A percentile compares a stretch with the other conserved stretches of the same genome.
phyloP scores from a whole-genome alignment of 2,329 filamentous ascomycete species.

The Fusarium decemcellulare region DNA sequence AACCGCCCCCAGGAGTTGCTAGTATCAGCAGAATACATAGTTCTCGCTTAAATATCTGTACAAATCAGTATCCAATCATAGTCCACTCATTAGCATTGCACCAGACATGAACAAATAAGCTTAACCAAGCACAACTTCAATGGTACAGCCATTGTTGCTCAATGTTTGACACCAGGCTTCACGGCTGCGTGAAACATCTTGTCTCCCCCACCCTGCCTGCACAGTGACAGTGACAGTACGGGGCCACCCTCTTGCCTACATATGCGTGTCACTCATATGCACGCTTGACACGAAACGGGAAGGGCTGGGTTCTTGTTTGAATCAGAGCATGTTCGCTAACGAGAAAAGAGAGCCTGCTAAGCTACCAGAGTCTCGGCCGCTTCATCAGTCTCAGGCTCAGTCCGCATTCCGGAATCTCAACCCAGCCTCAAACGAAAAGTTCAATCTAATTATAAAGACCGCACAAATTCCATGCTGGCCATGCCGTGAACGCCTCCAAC shows the following conservation, averaged over 20 bases:
- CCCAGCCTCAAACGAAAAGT: not conserved
- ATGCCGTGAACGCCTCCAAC: not conserved
- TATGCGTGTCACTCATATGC: slow-evolving; percentile 27
- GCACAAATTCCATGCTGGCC: not conserved
- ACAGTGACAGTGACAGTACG: not conserved
- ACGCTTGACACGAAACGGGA: slow-evolving; percentile 4
- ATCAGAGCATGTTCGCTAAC: slow-evolving; percentile 21
- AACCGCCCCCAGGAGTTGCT: not conserved
- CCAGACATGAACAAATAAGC: too few species aligned
- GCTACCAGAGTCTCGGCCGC: not conserved
- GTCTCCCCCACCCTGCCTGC: not conserved
- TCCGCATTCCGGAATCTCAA: not conserved
- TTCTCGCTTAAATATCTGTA: too few species aligned
- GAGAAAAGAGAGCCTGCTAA: slow-evolving; percentile 2
- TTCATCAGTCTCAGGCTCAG: slow-evolving; percentile 1
- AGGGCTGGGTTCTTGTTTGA: not conserved
- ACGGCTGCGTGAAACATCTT: not conserved
- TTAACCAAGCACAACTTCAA: too few species aligned
- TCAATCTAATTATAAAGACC: not conserved
- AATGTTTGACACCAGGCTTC: too few species aligned
- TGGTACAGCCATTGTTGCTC: too few species aligned
- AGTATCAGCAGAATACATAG: too few species aligned
- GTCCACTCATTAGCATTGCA: too few species aligned
- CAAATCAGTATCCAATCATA: too few species aligned
- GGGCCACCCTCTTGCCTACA: slow-evolving; percentile 22